Base-by-base conservation (phyloP, 2,329 filamentous ascomycete genomes). In the Alternaria viburni region DNA sequence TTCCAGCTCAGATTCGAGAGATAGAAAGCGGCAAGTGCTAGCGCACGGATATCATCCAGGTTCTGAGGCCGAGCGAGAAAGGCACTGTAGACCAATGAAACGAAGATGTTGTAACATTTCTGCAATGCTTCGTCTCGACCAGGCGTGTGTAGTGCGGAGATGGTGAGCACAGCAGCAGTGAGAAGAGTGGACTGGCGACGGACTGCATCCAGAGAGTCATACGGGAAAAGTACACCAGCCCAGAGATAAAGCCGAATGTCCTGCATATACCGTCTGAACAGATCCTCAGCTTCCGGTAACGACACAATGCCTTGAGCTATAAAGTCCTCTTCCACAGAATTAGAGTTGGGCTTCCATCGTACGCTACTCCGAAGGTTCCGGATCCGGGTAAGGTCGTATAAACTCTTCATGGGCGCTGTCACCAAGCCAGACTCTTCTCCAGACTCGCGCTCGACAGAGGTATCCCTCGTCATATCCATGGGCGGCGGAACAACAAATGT, bases 1-100 rank as follows among this genome's bases (percentile, higher is more conserved):
- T 81, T 78, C 76, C 79, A 81, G 67, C 78, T 81, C 12, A 81
- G 66, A 57, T 80, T 79, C 11, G 79, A 77, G 1, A 81, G 72
- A 59, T 80, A 81, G 66, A 81, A 81, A 3, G 80, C 77, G 12
- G 78, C 80, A 28, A 82, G 74, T 51, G 77, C 76, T 19, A 81
- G 62, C 7, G 77, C 81, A 5, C 80, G 77, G 15, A 82, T 74
- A 21, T 80, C 74, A 45, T 81, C 79, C 7, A 81, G 70, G 43
- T 74, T 79, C 36, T 80, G 73, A n/a, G 75, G 73, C 7, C 76
- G 65, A 5, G 79, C 74, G 9, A 80, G 70, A 60, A 76, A 75
- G n/a, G 75, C 71, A 44, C 69, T 74, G 44, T 77, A 78, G 3
- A 75, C 70, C 4, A 78, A 67, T 10, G 74, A 71, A 2, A 78